Base-by-base conservation (phyloP, 305 asterid genomes). In the Fraxinus greggii region DNA sequence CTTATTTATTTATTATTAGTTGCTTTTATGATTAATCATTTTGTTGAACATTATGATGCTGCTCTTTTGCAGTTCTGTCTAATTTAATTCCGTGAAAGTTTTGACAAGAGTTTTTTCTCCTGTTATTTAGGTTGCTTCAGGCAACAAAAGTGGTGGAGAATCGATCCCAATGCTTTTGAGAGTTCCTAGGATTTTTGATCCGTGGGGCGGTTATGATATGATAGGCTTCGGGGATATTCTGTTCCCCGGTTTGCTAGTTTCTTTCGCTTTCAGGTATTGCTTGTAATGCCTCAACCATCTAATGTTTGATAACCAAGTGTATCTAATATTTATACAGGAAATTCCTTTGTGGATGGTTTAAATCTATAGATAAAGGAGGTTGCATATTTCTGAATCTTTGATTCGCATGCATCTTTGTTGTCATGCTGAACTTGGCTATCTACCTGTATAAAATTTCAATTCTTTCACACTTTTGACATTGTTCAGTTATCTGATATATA, bases 191-290 rank as follows among this genome's bases (percentile, higher is more conserved):
- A 69, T 91, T 70, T 87, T 86, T 84, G 99, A 97, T 86, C 99
- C 99, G 78, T 97, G 95, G 88, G 91, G 91, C 74, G 99, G 99
- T 81, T 95, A 90, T 88, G 90, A 95, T 88, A 97, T 97, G 98
- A 92, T 97, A 85, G 99, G 99, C 69, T 95, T 97, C 80, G 99
- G 99, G 74, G 99, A 97, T 83, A 95, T 97, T 82, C 89, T 97
- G 40, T 95, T 97, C 85, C 98, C 98, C 1, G 98, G 98, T 78
- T 89, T 95, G 89, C 92, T 97, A 69, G 96, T 93, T 85, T 91
- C 94, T 79, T 97, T 97, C 83, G 89, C 98, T 77, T 89, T 81
- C 78, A 92, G 99, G 99, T 97, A 91, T 72, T 78, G 81, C 69
- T n/a, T 83, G 54, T 75, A 42, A 38, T 59, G 70, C 63, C 73